A percentile compares a stretch with the other conserved stretches of the same genome.
These are phyloP conservation scores for Carex cristatella DNA, from an alignment of 176 grass and related monocot genomes.

Conservation along the genomic window DNA sequence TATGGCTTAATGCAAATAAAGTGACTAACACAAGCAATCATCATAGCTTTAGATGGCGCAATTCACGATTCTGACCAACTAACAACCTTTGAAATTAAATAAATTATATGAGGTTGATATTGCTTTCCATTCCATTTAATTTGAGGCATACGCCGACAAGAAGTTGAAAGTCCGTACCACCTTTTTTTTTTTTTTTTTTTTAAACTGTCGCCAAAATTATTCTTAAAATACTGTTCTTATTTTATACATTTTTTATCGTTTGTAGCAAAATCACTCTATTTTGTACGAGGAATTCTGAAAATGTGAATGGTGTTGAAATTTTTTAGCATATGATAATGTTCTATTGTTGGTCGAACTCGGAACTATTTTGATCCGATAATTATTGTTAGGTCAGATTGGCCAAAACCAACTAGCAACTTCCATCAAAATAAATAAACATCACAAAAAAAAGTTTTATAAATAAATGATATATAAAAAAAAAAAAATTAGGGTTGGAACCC, in stretches of 20 bases:
- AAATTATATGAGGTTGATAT: not conserved
- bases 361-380: not conserved
- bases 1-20: not conserved
- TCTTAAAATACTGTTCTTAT: not conserved
- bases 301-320: too few relatives aligned
- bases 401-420: not conserved
- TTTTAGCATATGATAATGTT: too few relatives aligned
- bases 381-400: not conserved
- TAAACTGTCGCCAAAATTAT: too few relatives aligned
- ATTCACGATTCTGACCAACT: conserved; percentile 7
- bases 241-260: not conserved
- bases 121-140: not conserved
- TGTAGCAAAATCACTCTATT: too few relatives aligned
- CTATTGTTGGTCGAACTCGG: too few relatives aligned
- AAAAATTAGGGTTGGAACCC: too few relatives aligned
- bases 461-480: too few relatives aligned
- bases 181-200: too few relatives aligned
- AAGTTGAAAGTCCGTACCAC: too few relatives aligned
- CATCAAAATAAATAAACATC: not conserved
- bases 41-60: not conserved
- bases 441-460: not conserved
- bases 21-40: not conserved
- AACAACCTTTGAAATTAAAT: conserved; percentile 1
- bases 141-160: not conserved
- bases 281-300: too few relatives aligned